Evolutionary conservation across 306 rosid genomes (phyloP), one percentile per base, ranked within the genome.

Genomic region (Fragaria nilgerrensis): DNA sequence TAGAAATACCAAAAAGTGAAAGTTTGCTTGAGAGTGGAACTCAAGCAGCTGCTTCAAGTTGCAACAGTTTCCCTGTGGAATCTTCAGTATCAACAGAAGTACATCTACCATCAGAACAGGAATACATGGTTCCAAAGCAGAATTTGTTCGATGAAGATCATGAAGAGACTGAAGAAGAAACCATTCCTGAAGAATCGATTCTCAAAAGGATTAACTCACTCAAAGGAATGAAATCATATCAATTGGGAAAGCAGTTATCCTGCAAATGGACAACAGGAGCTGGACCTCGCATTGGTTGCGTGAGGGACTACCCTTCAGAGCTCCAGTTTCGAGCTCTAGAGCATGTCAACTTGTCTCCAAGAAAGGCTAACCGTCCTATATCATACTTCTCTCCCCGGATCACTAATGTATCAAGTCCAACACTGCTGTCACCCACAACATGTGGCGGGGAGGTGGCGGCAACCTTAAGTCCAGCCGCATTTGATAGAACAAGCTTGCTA

Each of bases 241-340:
- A 96, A 75, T 65, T 96, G 17, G 99, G 98, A 75, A 93, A 90
- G 72, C 98, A 96, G 70, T 77, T 96, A 74, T 96, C 99, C 2
- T 93, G 89, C 88, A 96, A 89, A 82, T 96, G 99, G 99, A 96
- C 99, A 49, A 93, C 99, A 0, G 99, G 99, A 62, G 99, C 96
- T 0, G 99, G 99, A 29, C 99, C 99, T 0, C 91, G 99, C 68
- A 96, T 96, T 16, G 90, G 99, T 6, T 96, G 99, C 19, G 94
- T 96, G 4, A 82, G 97, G 79, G 97, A 93, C 85, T 93, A 93
- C 71, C 99, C 99, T 16, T 84, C 88, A 0, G 92, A 91, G 84
- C 98, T 96, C 45, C 98, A 88, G 84, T 77, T 91, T 68, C 82
- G 81, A 50, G 99, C 97, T 15, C 80, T 96, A 77, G 98, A 96